These are phyloP conservation scores for Stagonosporopsis tanaceti DNA, from an alignment of 2,329 filamentous ascomycete species.

Conservation along the genomic window DNA sequence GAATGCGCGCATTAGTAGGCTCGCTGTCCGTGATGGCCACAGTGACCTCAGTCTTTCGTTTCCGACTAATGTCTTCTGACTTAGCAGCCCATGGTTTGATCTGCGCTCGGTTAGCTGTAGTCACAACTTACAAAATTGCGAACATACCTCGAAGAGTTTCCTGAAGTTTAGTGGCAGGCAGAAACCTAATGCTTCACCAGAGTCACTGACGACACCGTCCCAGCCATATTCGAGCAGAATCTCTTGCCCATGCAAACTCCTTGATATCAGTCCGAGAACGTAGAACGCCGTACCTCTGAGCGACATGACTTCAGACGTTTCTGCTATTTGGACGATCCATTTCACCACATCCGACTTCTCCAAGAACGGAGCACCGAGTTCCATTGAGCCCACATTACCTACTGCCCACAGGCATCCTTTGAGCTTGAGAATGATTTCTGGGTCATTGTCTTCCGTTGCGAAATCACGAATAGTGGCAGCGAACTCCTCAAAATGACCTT, in stretches of 20 bases:
- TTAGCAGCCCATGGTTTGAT: conserved; percentile 50
- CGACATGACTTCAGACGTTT: conserved; percentile 87
- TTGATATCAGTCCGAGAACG: conserved; percentile 88
- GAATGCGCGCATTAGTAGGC: conserved; percentile 73
- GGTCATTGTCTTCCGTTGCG: conserved; percentile 82
- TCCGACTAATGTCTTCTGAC: conserved; percentile 42
- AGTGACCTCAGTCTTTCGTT: conserved; percentile 53
- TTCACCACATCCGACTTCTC: conserved; percentile 89
- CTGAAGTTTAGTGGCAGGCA: conserved; percentile 83
- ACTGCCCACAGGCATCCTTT: conserved; percentile 98
- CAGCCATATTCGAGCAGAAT: conserved; percentile 90
- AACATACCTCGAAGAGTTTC: conserved; percentile 74
- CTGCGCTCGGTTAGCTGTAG: conserved; percentile 35
- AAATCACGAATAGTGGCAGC: conserved; percentile 86
- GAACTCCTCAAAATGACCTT: conserved; percentile 96
- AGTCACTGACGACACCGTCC: conserved; percentile 86
- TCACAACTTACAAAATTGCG: background rate
- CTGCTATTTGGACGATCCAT: conserved; percentile 87
- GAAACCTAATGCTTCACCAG: conserved; percentile 84
- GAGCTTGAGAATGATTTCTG: conserved; percentile 87
- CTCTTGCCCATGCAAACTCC: conserved; percentile 89
- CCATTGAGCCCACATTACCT: conserved; percentile 98
- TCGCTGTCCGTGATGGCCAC: conserved; percentile 69
- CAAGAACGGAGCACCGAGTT: conserved; percentile 91
- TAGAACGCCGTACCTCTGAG: conserved; percentile 96